Evolutionary conservation across 225 moss, liverwort and hornwort genomes (phyloP).

Genomic region (Climacium dendroides): DNA sequence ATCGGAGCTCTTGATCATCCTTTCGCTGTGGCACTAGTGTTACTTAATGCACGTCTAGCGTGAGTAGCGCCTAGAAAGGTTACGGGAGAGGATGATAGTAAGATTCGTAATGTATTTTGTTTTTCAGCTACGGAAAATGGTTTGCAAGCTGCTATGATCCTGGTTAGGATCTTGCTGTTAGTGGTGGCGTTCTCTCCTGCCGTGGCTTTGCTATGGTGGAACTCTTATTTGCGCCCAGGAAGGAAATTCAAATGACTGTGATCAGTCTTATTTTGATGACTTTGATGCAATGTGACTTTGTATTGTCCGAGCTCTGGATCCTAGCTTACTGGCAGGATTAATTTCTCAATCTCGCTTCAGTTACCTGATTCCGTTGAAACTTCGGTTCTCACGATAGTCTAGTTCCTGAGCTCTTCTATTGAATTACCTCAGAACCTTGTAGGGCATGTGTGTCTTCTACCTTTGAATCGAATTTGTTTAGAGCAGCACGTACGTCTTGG

Average conservation of each 20-base stretch:
- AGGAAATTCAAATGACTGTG: neutral
- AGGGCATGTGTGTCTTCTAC: neutral
- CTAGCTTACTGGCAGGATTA: neutral
- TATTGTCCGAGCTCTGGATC: neutral
- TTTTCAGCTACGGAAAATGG: neutral
- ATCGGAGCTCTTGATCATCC: conserved; percentile 1
- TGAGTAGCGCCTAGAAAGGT: neutral
- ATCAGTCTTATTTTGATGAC: neutral
- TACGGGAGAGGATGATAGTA: neutral
- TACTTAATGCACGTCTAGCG: neutral
- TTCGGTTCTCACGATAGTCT: neutral
- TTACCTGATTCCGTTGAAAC: neutral
- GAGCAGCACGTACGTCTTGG: neutral
- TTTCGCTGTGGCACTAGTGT: neutral
- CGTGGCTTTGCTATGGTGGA: neutral
- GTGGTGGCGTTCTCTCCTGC: neutral
- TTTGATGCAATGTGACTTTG: neutral
- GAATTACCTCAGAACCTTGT: neutral
- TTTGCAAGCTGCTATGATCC: neutral
- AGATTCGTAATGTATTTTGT: neutral
- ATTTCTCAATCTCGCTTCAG: neutral
- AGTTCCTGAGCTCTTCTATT: neutral
- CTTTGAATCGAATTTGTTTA: neutral
- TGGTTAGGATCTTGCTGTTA: neutral
- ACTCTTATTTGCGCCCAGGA: neutral